phyloP scores from a whole-genome alignment of 2,329 filamentous ascomycete genomes.

The Scytalidium sp. region DNA sequence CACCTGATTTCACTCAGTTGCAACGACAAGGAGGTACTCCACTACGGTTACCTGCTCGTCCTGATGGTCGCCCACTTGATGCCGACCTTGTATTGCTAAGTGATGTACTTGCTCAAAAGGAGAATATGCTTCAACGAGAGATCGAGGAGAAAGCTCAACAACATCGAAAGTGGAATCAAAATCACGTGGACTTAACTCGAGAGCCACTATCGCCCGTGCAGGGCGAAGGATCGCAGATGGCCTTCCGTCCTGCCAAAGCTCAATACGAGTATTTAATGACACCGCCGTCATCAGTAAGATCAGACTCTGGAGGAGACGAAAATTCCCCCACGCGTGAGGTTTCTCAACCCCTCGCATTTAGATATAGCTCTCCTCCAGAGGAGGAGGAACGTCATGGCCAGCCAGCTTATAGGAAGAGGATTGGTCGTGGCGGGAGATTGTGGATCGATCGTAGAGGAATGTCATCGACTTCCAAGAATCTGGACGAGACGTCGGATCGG shows the following conservation, averaged over 20 bases:
- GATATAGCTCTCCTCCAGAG: slow-evolving; percentile 23
- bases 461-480: slow-evolving; percentile 47
- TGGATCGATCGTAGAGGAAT: slow-evolving; percentile 84
- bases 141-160: slow-evolving; percentile 85
- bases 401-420: slow-evolving; percentile 76
- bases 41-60: slow-evolving; percentile 66
- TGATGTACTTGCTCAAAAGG: slow-evolving; percentile 76
- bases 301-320: slow-evolving; percentile 30
- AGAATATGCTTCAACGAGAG: slow-evolving; percentile 75
- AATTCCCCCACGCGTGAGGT: slow-evolving; percentile 24
- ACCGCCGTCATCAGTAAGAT: slow-evolving; percentile 47
- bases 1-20: slow-evolving; percentile 52
- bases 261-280: slow-evolving; percentile 67
- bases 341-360: slow-evolving; percentile 17
- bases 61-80: slow-evolving; percentile 70
- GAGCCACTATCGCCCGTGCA: slow-evolving; percentile 77
- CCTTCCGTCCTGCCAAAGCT: slow-evolving; percentile 70
- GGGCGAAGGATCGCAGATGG: slow-evolving; percentile 57
- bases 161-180: slow-evolving; percentile 88
- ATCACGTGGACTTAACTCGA: slow-evolving; percentile 84
- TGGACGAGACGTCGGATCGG: slow-evolving; percentile 54
- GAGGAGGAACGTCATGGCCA: slow-evolving; percentile 25
- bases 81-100: slow-evolving; percentile 75
- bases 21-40: slow-evolving; percentile 62
- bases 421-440: slow-evolving; percentile 79